Conservation (phyloP, 768 basidiomycete species). For the Flagelloscypha sp. region DNA sequence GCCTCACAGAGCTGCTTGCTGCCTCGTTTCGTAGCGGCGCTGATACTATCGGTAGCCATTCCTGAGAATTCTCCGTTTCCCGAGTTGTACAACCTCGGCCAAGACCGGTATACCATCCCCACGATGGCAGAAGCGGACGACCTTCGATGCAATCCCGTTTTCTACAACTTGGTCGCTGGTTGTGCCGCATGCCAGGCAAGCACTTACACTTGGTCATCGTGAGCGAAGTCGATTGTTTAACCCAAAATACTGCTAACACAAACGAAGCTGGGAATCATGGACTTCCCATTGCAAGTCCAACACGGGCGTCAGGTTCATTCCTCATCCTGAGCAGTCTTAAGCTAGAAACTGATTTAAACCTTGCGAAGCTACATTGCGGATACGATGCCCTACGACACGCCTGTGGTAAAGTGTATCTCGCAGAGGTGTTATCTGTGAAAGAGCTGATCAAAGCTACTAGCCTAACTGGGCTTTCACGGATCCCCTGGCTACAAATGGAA, state of each 20-base stretch:
- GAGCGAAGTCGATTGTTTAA: neutral
- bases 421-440: no score
- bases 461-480: conserved; percentile 3
- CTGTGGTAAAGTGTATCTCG: no score
- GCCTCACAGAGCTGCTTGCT: neutral
- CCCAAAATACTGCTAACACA: neutral
- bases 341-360: neutral
- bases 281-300: conserved; percentile 1
- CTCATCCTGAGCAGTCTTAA: neutral
- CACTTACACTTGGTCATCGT: conserved; percentile 1
- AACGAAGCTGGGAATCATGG: neutral
- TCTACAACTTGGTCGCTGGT: conserved; percentile 3
- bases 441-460: no score
- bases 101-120: neutral
- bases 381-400: conserved; percentile 1
- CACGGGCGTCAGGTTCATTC: conserved; percentile 1
- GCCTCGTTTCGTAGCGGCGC: neutral
- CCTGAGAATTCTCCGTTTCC: conserved; percentile 1
- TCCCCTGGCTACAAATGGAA: conserved; percentile 1
- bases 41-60: neutral
- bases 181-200: conserved; percentile 2
- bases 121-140: neutral
- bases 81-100: neutral
- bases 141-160: conserved; percentile 1
- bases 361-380: neutral